A percentile compares a stretch with the other conserved stretches of the same genome.
These are phyloP conservation scores for Graphilbum sp. DNA, from an alignment of 2,329 filamentous ascomycete species.

Conservation along the genomic window DNA sequence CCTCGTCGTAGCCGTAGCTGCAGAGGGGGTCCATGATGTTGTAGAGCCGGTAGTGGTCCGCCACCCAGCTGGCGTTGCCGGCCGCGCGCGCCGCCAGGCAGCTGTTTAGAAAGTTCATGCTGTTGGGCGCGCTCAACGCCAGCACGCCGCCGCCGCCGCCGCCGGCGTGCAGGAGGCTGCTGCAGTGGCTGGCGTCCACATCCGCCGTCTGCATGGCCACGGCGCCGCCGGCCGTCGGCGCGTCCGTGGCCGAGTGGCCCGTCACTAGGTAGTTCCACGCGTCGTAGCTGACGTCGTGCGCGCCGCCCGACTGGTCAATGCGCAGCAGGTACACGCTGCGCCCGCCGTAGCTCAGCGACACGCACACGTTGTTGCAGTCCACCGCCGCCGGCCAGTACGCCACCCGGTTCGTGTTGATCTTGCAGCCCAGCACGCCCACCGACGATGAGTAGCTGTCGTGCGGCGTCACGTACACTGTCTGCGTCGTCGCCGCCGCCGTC, in stretches of 20 bases:
- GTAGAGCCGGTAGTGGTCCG: conserved; percentile 28
- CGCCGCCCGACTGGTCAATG: conserved; percentile 37
- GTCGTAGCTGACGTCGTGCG: conserved; percentile 42
- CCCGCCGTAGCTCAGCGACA: conserved; percentile 30
- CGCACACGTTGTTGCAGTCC: conserved; percentile 37
- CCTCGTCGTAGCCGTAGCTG: conserved; percentile 27
- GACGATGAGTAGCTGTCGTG: conserved; percentile 39
- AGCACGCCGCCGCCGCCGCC: conserved; percentile 11
- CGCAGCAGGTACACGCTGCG: conserved; percentile 38
- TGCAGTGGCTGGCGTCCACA: conserved; percentile 28
- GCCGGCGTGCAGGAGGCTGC: conserved; percentile 20
- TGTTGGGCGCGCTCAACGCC: conserved; percentile 27
- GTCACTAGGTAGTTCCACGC: conserved; percentile 39
- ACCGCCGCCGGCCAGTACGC: conserved; percentile 39
- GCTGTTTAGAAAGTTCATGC: conserved; percentile 33
- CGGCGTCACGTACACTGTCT: conserved; percentile 24
- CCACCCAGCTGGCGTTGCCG: conserved; percentile 26
- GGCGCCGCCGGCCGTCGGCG: conserved; percentile 29
- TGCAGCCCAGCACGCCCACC: conserved; percentile 39
- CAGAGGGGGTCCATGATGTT: conserved; percentile 35
- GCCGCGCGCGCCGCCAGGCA: conserved; percentile 20
- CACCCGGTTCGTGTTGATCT: conserved; percentile 40
- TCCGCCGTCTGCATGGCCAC: conserved; percentile 29
- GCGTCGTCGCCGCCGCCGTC: background rate
- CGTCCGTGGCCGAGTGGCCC: conserved; percentile 26